Base-by-base conservation (phyloP, 306 rosid species). In the Geum urbanum region DNA sequence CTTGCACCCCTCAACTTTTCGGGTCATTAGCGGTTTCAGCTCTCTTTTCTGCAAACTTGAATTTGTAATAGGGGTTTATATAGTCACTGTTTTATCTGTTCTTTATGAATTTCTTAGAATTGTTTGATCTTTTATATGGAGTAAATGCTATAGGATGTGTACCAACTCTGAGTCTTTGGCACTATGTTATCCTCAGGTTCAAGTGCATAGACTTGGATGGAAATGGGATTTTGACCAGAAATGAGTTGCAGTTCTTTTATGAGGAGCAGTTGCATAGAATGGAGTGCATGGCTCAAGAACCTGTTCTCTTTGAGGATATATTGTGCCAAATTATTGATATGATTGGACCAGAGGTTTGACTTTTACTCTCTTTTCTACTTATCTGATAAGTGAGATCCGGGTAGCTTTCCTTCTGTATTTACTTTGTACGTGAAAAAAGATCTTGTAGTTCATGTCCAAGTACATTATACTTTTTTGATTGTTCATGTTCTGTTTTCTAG, bases 271-370 rank as follows among this genome's bases (percentile, higher is more conserved):
- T 95, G 86, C 99, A 95, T 76, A 89, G 97, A 74, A 91, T 95
- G 99, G 99, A 95, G 75, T 95, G 99, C 87, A 91, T 95, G 99
- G 99, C 99, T 70, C 99, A 95, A 72, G 99, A 95, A 74, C 99
- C 97, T 63, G 99, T 95, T 72, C 96, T 95, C 64, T 95, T 95
- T 78, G 99, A 95, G 87, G 99, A 95, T 85, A 91, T 95, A 71
- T 80, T 95, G 76, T 95, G 99, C 82, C 99, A 95, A 79, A 87
- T 91, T 70, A 87, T 95, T 78, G 99, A 95, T 84, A 95, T 95
- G 99, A 81, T 95, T 83, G 84, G 80, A 82, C 88, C 97, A 52
- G 90, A 95, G 99, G 99, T 95, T 78, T 60, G 79, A 73, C 61
- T 83, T 81, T 32, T 63, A 73, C 66, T 59, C 12, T 59, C 12